Conservation (phyloP, 73 alveolate genomes). For the Tetrahymena elliotti region DNA sequence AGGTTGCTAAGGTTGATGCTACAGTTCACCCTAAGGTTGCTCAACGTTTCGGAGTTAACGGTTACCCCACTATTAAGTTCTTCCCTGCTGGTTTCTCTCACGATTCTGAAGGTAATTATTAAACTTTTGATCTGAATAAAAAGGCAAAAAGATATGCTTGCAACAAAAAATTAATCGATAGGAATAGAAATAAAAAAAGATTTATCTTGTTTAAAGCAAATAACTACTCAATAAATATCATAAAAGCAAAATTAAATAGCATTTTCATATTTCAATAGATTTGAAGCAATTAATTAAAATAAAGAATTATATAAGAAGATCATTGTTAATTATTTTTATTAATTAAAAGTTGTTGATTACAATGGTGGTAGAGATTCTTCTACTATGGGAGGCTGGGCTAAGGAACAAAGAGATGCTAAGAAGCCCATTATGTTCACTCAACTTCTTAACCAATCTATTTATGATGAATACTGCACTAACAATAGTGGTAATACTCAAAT, state of each 20-base stretch:
- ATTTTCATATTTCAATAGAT: too few species aligned
- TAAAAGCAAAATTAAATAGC: slow-evolving; percentile 9
- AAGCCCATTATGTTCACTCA: slow-evolving; percentile 39
- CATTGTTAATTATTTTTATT: neutral
- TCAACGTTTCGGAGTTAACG: slow-evolving; percentile 60
- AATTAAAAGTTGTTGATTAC: slow-evolving; percentile 42
- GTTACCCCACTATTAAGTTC: slow-evolving; percentile 88
- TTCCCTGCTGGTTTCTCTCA: slow-evolving; percentile 53
- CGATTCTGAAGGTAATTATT: slow-evolving; percentile 18
- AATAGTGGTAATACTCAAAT: neutral
- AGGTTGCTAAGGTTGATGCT: slow-evolving; percentile 91
- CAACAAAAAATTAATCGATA: too few species aligned
- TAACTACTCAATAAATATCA: neutral
- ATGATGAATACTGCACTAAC: slow-evolving; percentile 50
- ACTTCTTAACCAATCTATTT: slow-evolving; percentile 12
- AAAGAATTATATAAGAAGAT: neutral
- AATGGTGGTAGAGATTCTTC: slow-evolving; percentile 64
- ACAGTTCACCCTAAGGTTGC: slow-evolving; percentile 76
- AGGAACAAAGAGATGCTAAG: slow-evolving; percentile 38
- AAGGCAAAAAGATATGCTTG: too few species aligned
- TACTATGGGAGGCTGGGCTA: slow-evolving; percentile 52
- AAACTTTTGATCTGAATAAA: too few species aligned
- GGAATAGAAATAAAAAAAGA: neutral
- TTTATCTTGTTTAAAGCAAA: neutral
- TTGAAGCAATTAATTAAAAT: too few species aligned